These are phyloP conservation scores for Cyberlindnera subsufficiens DNA, from an alignment of 805 yeast species.

Conservation along the genomic window DNA sequence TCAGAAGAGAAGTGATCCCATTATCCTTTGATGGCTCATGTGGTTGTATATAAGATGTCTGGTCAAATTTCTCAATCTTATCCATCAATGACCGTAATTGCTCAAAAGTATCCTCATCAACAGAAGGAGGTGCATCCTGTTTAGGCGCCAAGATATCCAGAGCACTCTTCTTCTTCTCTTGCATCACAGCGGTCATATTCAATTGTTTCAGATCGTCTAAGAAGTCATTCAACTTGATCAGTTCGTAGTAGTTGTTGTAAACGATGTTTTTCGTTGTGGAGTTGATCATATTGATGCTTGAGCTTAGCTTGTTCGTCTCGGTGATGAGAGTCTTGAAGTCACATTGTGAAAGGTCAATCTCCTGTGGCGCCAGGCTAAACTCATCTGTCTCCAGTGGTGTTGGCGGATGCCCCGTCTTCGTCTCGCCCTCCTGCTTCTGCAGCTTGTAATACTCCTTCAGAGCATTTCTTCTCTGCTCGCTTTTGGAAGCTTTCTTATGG, in stretches of 20 bases:
- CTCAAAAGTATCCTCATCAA: slow-evolving; percentile 3
- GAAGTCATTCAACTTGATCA: slow-evolving; percentile 60
- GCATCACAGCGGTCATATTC: slow-evolving; percentile 5
- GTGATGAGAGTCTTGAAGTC: slow-evolving; percentile 28
- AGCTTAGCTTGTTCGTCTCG: slow-evolving; percentile 36
- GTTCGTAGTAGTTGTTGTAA: slow-evolving; percentile 69
- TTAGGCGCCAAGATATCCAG: slow-evolving; percentile 11
- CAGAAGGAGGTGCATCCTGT: neutral
- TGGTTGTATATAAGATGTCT: neutral
- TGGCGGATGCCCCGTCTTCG: slow-evolving; percentile 1
- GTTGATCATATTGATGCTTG: slow-evolving; percentile 44
- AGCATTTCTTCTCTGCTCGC: slow-evolving; percentile 31
- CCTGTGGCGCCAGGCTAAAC: slow-evolving; percentile 21
- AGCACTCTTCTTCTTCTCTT: slow-evolving; percentile 6
- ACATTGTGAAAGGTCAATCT: slow-evolving; percentile 23
- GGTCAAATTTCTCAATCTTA: slow-evolving; percentile 16
- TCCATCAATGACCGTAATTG: slow-evolving; percentile 17
- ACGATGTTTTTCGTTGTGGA: slow-evolving; percentile 64
- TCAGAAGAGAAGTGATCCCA: slow-evolving; percentile 5
- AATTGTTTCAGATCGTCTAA: slow-evolving; percentile 32
- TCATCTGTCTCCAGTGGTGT: slow-evolving; percentile 8
- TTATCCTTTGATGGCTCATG: neutral
- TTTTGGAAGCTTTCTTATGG: slow-evolving; percentile 16
- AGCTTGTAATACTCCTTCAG: slow-evolving; percentile 37
- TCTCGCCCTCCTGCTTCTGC: slow-evolving; percentile 24